Percentiles rank a stretch among this genome's conserved stretches.
phyloP scores from a whole-genome alignment of 139 green algal genomes.

The Volvox reticuliferus region DNA sequence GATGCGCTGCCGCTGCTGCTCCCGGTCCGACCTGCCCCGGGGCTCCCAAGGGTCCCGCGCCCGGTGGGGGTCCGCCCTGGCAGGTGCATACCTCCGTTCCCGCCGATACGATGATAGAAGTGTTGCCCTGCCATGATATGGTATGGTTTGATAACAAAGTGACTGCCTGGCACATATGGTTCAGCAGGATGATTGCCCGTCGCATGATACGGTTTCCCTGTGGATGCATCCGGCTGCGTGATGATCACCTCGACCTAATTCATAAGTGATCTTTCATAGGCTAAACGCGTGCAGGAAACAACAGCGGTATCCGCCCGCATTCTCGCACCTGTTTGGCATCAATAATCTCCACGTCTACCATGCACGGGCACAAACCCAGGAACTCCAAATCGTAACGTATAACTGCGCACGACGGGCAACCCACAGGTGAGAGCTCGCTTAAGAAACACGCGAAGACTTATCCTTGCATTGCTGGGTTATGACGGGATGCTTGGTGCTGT shows the following conservation, averaged over 20 bases:
- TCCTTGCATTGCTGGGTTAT: too few species aligned
- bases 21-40: not conserved
- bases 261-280: too few species aligned
- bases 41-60: not conserved
- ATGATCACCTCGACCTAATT: too few species aligned
- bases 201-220: too few species aligned
- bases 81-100: constrained; percentile 81
- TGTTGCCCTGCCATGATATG: constrained; percentile 54
- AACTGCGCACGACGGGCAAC: constrained; percentile 62
- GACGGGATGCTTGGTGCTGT: too few species aligned
- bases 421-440: too few species aligned
- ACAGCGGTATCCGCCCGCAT: not conserved
- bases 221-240: too few species aligned
- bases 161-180: too few species aligned
- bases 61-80: constrained; percentile 19
- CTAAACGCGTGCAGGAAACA: too few species aligned
- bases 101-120: constrained; percentile 80
- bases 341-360: constrained; percentile 97
- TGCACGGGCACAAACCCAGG: constrained; percentile 90
- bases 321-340: constrained; percentile 78
- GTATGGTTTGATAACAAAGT: too few species aligned
- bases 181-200: too few species aligned
- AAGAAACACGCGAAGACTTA: too few species aligned
- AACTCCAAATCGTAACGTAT: constrained; percentile 93
- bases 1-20: not conserved